These are phyloP conservation scores for Paraconiothyrium brasiliense DNA, from an alignment of 2,329 filamentous ascomycete species.

Conservation along the genomic window DNA sequence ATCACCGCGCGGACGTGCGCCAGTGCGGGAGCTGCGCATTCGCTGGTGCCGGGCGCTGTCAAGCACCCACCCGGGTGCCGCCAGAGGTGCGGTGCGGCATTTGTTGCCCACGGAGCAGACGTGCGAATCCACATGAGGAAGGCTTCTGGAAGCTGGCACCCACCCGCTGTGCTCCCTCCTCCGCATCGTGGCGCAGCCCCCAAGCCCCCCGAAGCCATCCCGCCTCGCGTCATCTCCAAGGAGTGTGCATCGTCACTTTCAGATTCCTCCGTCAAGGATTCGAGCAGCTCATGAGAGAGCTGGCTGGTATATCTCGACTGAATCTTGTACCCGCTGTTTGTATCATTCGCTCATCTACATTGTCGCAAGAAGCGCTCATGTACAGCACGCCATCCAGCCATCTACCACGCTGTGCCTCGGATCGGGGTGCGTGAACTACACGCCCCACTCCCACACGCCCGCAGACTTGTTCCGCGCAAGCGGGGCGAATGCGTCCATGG, in stretches of 20 bases:
- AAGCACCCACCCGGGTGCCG: background rate
- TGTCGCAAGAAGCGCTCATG: background rate
- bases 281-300: no score
- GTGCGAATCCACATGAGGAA: constrained; percentile 18
- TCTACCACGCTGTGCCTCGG: background rate
- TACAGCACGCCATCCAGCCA: background rate
- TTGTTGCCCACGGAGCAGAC: background rate
- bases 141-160: constrained; percentile 28
- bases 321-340: background rate
- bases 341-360: background rate
- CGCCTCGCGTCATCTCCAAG: background rate
- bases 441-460: constrained; percentile 26
- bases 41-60: background rate
- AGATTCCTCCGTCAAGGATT: background rate
- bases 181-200: constrained; percentile 11
- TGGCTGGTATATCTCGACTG: background rate
- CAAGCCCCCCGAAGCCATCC: background rate
- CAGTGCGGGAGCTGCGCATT: background rate
- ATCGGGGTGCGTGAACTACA: constrained; percentile 34
- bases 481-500: constrained; percentile 25
- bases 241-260: background rate
- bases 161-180: background rate
- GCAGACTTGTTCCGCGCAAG: constrained; percentile 23
- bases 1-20: background rate
- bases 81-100: constrained; percentile 19